A percentile compares a stretch with the other conserved stretches of the same genome.
phyloP scores from a whole-genome alignment of 331 rosid genomes.

The Pyracantha coccinea region DNA sequence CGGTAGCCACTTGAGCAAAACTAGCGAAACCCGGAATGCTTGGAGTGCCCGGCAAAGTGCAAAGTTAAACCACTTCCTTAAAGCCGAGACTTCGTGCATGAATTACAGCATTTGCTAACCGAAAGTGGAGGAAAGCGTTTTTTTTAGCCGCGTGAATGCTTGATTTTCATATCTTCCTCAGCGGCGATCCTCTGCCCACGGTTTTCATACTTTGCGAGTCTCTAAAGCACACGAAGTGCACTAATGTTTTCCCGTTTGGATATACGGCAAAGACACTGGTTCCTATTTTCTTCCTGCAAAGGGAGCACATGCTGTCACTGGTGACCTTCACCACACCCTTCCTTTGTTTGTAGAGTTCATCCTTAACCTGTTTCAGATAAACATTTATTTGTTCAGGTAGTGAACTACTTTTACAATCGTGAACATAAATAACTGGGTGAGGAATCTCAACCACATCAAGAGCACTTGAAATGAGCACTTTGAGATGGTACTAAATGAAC shows the following conservation, averaged over 20 bases:
- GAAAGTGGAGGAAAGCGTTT: neutral
- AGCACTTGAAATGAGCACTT: neutral
- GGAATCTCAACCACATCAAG: neutral
- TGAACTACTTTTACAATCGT: neutral
- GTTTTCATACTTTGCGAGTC: slow-evolving; percentile 94
- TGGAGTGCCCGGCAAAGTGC: neutral
- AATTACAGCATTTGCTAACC: neutral
- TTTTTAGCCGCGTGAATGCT: neutral
- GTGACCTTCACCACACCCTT: slow-evolving; percentile 64
- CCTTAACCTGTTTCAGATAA: slow-evolving; percentile 62
- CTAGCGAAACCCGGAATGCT: neutral
- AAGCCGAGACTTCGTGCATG: neutral
- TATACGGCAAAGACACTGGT: slow-evolving; percentile 88
- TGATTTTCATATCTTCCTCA: slow-evolving; percentile 28
- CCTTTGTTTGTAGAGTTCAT: slow-evolving; percentile 74
- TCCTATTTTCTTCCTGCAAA: slow-evolving; percentile 93
- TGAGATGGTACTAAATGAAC: neutral
- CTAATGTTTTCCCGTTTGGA: slow-evolving; percentile 86
- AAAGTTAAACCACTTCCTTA: no score
- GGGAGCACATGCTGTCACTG: slow-evolving; percentile 83
- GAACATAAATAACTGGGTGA: neutral
- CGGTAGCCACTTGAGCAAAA: neutral
- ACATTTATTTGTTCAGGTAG: neutral
- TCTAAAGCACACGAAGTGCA: slow-evolving; percentile 89
- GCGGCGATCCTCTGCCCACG: slow-evolving; percentile 56